Evolutionary conservation across 2,329 filamentous ascomycete genomes (phyloP).

Genomic region (Ophiocordyceps polyrhachis-furcata): DNA sequence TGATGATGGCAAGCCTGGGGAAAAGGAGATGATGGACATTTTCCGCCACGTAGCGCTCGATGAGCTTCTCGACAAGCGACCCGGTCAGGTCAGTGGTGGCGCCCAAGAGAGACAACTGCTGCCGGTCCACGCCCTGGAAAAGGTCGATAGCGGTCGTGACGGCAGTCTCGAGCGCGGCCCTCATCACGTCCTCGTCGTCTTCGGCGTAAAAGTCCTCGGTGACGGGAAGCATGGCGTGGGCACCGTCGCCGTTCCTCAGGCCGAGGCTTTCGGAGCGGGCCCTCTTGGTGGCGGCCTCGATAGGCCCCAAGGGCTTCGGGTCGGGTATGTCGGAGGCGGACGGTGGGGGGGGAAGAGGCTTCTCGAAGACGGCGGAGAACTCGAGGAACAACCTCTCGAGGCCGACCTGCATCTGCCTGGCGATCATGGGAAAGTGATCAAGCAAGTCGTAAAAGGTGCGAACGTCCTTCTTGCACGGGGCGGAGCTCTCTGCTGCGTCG

Average conservation of each 20-base stretch:
- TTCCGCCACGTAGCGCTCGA: constrained; percentile 86
- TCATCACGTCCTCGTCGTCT: constrained; percentile 82
- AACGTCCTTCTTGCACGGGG: constrained; percentile 64
- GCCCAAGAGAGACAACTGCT: constrained; percentile 78
- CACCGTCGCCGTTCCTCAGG: constrained; percentile 13
- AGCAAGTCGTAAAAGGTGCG: constrained; percentile 79
- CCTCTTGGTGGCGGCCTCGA: constrained; percentile 33
- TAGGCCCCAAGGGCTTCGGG: constrained; percentile 36
- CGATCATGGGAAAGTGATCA: constrained; percentile 86
- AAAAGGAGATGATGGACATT: constrained; percentile 85
- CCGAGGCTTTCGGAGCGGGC: constrained; percentile 32
- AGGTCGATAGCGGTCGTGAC: constrained; percentile 88
- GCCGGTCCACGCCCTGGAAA: constrained; percentile 89
- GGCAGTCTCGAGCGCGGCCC: constrained; percentile 73
- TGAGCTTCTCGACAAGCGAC: constrained; percentile 76
- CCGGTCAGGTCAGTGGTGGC: constrained; percentile 89
- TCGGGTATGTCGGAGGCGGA: constrained; percentile 41
- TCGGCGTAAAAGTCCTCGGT: constrained; percentile 56
- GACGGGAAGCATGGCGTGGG: constrained; percentile 22
- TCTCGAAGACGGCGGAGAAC: constrained; percentile 71
- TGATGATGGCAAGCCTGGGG: constrained; percentile 59
- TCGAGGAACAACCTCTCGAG: constrained; percentile 80
- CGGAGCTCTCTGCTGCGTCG: constrained; percentile 22
- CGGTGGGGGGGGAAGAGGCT: constrained; percentile 60
- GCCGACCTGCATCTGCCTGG: constrained; percentile 84